These are phyloP conservation scores for Cercospora berteroae DNA, from an alignment of 2,329 filamentous ascomycete species.

Conservation along the genomic window DNA sequence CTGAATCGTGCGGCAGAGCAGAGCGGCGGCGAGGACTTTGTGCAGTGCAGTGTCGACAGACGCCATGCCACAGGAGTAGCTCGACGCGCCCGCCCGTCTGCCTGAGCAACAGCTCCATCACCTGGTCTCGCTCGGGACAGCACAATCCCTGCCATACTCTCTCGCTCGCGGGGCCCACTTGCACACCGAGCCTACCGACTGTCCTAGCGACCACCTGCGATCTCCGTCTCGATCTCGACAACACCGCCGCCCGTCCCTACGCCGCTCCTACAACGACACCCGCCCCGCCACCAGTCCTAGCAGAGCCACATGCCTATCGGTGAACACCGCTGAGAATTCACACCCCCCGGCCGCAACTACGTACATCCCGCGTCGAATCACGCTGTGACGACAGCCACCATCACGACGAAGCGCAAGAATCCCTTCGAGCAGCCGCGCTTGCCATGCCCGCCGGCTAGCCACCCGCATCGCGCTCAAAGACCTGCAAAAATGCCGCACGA, in stretches of 20 bases:
- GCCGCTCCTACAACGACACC: not conserved
- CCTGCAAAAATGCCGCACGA: constrained; percentile 31
- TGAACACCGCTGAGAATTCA: not conserved
- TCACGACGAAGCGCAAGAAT: constrained; percentile 25
- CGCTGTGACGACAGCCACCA: constrained; percentile 17
- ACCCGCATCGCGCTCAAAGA: constrained; percentile 8
- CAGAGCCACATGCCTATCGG: not conserved
- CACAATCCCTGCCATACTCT: not conserved
- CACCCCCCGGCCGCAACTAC: not conserved
- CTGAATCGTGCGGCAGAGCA: not conserved
- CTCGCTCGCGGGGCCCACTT: not conserved
- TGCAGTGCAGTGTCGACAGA: not conserved
- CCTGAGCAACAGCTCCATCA: not conserved
- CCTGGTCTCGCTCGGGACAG: not conserved
- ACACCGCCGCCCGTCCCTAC: constrained; percentile 6
- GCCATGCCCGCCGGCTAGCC: constrained; percentile 23
- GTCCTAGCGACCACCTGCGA: not conserved
- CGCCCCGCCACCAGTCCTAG: not conserved
- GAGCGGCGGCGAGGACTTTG: not conserved
- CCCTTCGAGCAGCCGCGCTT: constrained; percentile 19
- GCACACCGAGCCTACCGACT: not conserved
- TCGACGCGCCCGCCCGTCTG: not conserved
- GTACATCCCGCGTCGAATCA: constrained; percentile 19
- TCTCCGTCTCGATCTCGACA: not conserved
- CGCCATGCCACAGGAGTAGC: not conserved